Percentiles rank a stretch among this genome's conserved stretches.
Evolutionary conservation across 176 grass and related monocot species (phyloP).

Genomic region (Alopecurus myosuroides): DNA sequence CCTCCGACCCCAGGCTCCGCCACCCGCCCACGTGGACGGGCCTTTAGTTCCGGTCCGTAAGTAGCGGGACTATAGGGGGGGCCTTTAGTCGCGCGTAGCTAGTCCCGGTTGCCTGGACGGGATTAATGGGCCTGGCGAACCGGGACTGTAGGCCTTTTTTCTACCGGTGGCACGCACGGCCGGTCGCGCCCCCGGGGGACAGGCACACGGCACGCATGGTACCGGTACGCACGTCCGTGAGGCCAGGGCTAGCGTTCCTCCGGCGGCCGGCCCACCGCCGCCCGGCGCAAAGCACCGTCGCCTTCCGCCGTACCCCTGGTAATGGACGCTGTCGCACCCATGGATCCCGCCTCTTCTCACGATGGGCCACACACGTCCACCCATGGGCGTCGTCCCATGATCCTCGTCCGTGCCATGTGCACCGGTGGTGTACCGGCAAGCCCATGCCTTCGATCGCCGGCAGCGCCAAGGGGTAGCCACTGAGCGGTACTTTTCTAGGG

Average conservation of each 20-base stretch:
- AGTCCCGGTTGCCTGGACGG: too few species aligned
- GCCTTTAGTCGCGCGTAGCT: too few species aligned
- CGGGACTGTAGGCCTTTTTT: too few species aligned
- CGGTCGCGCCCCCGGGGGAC: slow-evolving; percentile 13
- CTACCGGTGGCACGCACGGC: too few species aligned
- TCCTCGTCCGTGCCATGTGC: slow-evolving; percentile 11
- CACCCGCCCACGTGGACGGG: too few species aligned
- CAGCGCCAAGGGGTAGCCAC: background rate
- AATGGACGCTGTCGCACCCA: slow-evolving; percentile 1
- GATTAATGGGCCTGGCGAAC: too few species aligned
- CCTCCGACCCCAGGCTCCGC: too few species aligned
- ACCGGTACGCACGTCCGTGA: slow-evolving; percentile 33
- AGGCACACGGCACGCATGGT: slow-evolving; percentile 39
- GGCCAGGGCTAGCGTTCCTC: background rate
- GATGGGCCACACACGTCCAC: background rate
- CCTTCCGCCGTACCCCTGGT: slow-evolving; percentile 30
- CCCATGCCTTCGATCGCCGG: slow-evolving; percentile 2
- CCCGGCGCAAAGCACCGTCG: slow-evolving; percentile 13
- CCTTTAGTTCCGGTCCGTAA: too few species aligned
- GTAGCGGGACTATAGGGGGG: too few species aligned
- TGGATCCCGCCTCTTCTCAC: background rate
- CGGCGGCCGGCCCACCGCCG: slow-evolving; percentile 6
- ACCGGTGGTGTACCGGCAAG: background rate
- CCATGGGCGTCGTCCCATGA: slow-evolving; percentile 18
- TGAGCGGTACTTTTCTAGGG: slow-evolving; percentile 19